These are phyloP conservation scores for Chlorella variabilis DNA, from an alignment of 163 green algal genomes.

Conservation along the genomic window DNA sequence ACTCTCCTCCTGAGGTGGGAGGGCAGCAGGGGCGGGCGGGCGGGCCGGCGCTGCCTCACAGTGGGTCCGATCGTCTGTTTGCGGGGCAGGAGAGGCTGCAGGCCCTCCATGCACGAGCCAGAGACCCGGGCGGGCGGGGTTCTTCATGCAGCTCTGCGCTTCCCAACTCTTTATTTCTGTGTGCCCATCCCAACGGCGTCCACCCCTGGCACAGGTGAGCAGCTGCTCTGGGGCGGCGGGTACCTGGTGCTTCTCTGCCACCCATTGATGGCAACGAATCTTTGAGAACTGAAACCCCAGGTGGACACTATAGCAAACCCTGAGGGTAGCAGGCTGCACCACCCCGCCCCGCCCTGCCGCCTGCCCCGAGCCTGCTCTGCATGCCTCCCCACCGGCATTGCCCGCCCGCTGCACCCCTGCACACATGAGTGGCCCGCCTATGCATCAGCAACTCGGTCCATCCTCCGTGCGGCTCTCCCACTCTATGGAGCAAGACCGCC, in stretches of 20 bases:
- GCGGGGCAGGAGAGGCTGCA: no score
- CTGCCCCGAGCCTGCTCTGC: neutral
- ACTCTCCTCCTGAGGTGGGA: neutral
- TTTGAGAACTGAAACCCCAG: constrained; percentile 75
- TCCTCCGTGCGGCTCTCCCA: constrained; percentile 62
- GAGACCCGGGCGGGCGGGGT: no score
- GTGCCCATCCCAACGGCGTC: no score
- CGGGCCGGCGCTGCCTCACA: no score
- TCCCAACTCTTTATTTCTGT: no score
- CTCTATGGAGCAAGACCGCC: constrained; percentile 38
- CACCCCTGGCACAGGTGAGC: neutral
- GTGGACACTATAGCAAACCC: constrained; percentile 58
- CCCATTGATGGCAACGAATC: constrained; percentile 75
- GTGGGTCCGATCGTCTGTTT: no score
- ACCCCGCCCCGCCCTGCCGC: constrained; percentile 25
- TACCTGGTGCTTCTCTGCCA: neutral
- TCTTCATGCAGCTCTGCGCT: no score
- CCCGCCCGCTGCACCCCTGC: no score
- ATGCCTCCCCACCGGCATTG: no score
- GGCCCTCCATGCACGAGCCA: no score
- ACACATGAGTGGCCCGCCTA: no score
- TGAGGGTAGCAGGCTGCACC: constrained; percentile 55
- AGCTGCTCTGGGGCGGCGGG: neutral
- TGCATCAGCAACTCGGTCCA: constrained; percentile 57
- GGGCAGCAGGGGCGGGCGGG: no score